Evolutionary conservation across 768 basidiomycete species (phyloP).

Genomic region (Termitomyces sp.): DNA sequence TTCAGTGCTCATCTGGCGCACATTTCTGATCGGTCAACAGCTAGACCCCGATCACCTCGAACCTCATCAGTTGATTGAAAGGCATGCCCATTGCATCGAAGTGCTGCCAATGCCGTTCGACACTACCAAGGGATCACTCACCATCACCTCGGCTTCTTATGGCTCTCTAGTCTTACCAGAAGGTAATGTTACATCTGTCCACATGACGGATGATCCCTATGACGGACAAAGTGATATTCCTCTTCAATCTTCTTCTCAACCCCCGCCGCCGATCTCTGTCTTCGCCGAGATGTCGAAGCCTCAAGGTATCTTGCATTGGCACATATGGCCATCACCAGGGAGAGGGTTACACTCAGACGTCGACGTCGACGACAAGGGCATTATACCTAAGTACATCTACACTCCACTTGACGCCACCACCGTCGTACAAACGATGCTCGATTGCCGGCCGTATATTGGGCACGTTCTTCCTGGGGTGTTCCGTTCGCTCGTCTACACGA

Average conservation of each 20-base stretch:
- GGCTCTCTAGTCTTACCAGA: background rate
- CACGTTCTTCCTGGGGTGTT: conserved; percentile 40
- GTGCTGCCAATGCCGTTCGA: background rate
- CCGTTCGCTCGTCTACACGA: conserved; percentile 39
- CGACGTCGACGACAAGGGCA: too few relatives aligned
- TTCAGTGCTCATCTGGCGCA: conserved; percentile 49
- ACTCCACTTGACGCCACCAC: conserved; percentile 20
- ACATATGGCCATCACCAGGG: conserved; percentile 27
- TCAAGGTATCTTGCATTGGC: conserved; percentile 28
- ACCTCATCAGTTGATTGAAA: too few relatives aligned
- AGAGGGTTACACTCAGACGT: too few relatives aligned
- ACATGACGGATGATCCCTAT: conserved; percentile 37
- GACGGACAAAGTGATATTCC: conserved; percentile 24
- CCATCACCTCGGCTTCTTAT: background rate
- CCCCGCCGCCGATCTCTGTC: conserved; percentile 37
- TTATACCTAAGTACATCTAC: conserved; percentile 20
- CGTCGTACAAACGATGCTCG: conserved; percentile 10
- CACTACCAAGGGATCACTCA: too few relatives aligned
- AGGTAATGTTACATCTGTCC: conserved; percentile 21
- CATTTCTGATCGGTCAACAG: conserved; percentile 13
- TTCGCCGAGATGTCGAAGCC: conserved; percentile 28
- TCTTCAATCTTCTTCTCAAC: conserved; percentile 19
- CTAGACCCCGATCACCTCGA: background rate
- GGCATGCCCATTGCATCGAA: background rate
- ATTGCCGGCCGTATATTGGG: conserved; percentile 14